Evolutionary conservation across 352 stramenopile species (phyloP).

Genomic region (Phytophthora sansomeana): DNA sequence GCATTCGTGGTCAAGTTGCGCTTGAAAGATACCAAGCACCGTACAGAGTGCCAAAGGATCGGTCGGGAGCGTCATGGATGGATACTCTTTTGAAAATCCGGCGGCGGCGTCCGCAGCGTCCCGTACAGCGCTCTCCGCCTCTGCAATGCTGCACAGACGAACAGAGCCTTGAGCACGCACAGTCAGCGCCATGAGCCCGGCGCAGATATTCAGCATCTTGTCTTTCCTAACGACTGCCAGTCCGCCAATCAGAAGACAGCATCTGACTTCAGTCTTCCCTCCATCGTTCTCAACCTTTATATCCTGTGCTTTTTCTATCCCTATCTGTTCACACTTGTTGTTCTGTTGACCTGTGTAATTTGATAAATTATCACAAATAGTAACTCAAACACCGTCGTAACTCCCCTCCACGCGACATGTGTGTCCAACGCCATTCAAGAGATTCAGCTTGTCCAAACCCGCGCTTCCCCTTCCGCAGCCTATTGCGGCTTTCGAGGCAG

Average conservation of each 20-base stretch:
- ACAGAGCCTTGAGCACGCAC: too few species aligned
- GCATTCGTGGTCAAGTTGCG: slow-evolving; percentile 10
- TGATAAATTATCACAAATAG: too few species aligned
- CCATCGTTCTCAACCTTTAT: too few species aligned
- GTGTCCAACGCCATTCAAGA: slow-evolving; percentile 27
- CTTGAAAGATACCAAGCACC: slow-evolving; percentile 21
- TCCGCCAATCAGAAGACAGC: neutral
- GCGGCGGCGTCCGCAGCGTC: neutral
- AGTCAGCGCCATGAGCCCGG: too few species aligned
- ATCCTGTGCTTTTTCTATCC: too few species aligned
- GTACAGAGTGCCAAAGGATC: slow-evolving; percentile 9
- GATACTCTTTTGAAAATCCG: slow-evolving; percentile 29
- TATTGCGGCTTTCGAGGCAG: slow-evolving; percentile 36
- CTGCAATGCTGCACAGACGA: neutral
- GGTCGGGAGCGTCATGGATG: slow-evolving; percentile 18
- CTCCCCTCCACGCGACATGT: slow-evolving; percentile 8
- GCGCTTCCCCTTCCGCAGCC: slow-evolving; percentile 17
- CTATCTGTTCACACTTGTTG: too few species aligned
- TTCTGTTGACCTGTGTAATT: too few species aligned
- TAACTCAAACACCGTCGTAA: neutral
- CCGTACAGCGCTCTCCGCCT: neutral
- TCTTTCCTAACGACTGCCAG: neutral
- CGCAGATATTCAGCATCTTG: neutral
- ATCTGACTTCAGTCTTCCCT: neutral
- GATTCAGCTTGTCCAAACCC: slow-evolving; percentile 53